Evolutionary conservation across 331 rosid species (phyloP), one percentile per base, ranked within the genome.

Genomic region (Dryas integrifolia): DNA sequence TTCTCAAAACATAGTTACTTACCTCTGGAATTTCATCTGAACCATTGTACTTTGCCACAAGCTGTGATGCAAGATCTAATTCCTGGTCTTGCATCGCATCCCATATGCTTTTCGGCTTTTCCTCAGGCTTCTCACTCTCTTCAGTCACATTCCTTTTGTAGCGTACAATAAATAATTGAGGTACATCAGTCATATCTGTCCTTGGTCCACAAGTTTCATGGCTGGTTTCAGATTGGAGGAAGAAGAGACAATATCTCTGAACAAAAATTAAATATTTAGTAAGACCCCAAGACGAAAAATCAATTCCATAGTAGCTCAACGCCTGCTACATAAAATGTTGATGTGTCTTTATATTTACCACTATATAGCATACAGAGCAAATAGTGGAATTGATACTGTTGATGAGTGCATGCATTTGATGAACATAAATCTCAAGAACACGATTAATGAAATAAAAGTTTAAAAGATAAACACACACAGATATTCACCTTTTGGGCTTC

Each of bases 41-140:
- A 71, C 97, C 98, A 72, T 87, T 89, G 89, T 89, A 94, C 77
- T 81, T 86, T 11, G 97, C 96, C 79, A 94, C 96, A 70, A 89
- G 93, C 82, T 91, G 98, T 70, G 96, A 84, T 45, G 96, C 92
- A 67, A 77, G 90, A 82, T 91, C 97, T 51, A 80, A 43, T 44
- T 91, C 98, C 60, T 78, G 78, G 4, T 81, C 86, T 51, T 87
- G 75, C 26, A 80, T 60, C 8, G 88, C 49, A 73, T 85, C 93
- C 91, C 92, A 88, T 62, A 79, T 38, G 78, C 70, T 74, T 58
- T 68, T 88, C 10, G 81, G 58, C 79, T 67, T 83, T 69, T 53
- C 80, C 72, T 89, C 66, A n/a, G 79, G 69, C 79, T 84, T 81
- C 24, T 56, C 67, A 71, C 86, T 75, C 51, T 72, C 81, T 72